phyloP scores from a whole-genome alignment of 2,329 filamentous ascomycete species.

The Fusarium foetens region DNA sequence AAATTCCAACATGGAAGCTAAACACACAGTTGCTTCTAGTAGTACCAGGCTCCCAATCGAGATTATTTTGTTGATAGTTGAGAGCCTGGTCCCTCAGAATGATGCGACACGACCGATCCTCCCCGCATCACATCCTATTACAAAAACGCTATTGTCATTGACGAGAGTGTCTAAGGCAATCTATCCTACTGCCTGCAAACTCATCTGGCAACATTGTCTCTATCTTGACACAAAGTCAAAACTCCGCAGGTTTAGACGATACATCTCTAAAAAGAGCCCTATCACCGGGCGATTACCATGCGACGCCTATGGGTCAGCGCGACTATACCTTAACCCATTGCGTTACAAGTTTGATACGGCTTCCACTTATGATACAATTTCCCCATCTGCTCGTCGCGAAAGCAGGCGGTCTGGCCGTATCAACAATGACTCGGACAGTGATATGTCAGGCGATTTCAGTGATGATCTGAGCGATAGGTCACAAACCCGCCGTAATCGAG shows the following conservation, averaged over 20 bases:
- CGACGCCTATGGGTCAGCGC: background rate
- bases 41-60: background rate
- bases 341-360: background rate
- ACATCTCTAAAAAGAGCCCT: background rate
- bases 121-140: background rate
- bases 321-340: constrained; percentile 6
- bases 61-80: constrained; percentile 23
- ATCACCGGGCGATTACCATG: background rate
- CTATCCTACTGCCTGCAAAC: background rate
- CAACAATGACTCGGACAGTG: background rate
- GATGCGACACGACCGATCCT: background rate
- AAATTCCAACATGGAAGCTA: background rate
- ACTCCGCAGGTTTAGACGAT: background rate
- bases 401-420: background rate
- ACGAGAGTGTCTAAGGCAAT: constrained; percentile 17
- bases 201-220: constrained; percentile 27
- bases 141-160: constrained; percentile 15
- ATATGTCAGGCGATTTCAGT: too few species aligned
- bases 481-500: too few species aligned
- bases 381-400: rapidly evolving
- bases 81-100: background rate
- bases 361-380: rapidly evolving
- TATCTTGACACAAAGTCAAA: constrained; percentile 9
- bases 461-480: background rate
- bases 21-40: rapidly evolving